Evolutionary conservation across 2,329 filamentous ascomycete genomes (phyloP).

Genomic region (Thermochaetoides dissita): DNA sequence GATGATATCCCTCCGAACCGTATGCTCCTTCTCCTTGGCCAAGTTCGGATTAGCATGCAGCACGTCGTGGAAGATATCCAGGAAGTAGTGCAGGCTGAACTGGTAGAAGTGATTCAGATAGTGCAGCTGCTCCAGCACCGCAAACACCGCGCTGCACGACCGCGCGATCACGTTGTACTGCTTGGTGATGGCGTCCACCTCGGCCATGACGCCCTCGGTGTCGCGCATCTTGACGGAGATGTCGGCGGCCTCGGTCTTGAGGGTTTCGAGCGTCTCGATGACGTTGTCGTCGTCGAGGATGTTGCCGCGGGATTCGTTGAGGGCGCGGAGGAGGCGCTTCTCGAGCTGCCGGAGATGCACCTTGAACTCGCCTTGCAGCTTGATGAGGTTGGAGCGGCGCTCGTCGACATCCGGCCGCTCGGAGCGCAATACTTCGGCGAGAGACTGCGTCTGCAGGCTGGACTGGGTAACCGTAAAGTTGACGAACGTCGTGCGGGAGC

Average conservation of each 20-base stretch:
- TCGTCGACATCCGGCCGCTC: constrained; percentile 96
- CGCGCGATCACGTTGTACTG: constrained; percentile 88
- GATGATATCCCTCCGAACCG: constrained; percentile 73
- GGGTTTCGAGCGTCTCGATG: constrained; percentile 90
- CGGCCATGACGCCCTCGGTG: constrained; percentile 94
- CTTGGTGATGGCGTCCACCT: constrained; percentile 89
- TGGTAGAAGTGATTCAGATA: constrained; percentile 99
- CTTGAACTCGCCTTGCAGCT: constrained; percentile 97
- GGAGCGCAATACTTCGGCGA: constrained; percentile 94
- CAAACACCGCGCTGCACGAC: constrained; percentile 94
- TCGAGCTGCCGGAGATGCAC: constrained; percentile 93
- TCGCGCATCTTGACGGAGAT: constrained; percentile 94
- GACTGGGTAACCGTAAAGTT: constrained; percentile 99
- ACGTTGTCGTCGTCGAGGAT: constrained; percentile 97
- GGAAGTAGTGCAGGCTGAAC: constrained; percentile 95
- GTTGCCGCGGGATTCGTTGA: constrained; percentile 95
- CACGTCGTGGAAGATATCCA: constrained; percentile 92
- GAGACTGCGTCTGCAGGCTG: constrained; percentile 92
- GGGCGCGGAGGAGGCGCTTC: constrained; percentile 80
- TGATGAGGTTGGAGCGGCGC: constrained; percentile 90
- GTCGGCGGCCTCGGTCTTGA: constrained; percentile 94
- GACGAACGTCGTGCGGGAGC: constrained; percentile 96
- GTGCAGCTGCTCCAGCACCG: constrained; percentile 89
- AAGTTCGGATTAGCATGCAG: constrained; percentile 67
- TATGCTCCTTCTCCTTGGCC: constrained; percentile 56